Base-by-base conservation (phyloP, 2,329 filamentous ascomycete genomes). In the Pestalotiopsis sp. region DNA sequence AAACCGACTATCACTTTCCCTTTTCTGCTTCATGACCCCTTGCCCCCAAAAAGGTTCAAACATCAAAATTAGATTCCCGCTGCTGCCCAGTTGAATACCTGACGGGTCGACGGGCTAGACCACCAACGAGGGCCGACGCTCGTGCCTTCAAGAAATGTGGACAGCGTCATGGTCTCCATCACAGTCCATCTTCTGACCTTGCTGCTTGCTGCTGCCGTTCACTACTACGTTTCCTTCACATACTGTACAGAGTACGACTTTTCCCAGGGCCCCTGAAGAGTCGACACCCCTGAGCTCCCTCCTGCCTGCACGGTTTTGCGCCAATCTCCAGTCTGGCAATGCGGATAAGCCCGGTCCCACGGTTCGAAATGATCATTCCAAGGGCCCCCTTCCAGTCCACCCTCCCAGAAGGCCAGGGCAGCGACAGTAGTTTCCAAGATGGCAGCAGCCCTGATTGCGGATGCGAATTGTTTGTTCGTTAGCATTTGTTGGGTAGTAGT, bases 1-100 rank as follows among this genome's bases (percentile, higher is more conserved):
- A 23, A 64, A 36, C 31, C 7, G 38, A 64, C 61, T 49, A 64
- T 64, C 61, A 49, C 38, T 64, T 64, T 49, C 61, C 61, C 39
- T 49, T 64, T 64, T 64, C 45, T 25, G 61, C 14, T 12, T 20
- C 31, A 2, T 2, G 31, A 36, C 31, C 20, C 38, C 41, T 39
- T 36, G n/a, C 36, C 38, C 36, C 31, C 31, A 36, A 36, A 36
- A 9, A 36, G 27, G 31, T 36, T 36, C 27, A 62, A 62, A 41
- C 61, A 52, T 36, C 57, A 59, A 59, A 59, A 27, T 59, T 36
- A 31, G 12, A 14, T 36, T 36, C 57, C 27, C 57, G 12, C 61
- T n/a, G 25, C n/a, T 62, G 20, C 31, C 31, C 59, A 20, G 59
- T 36, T 36, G 31, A 36, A 20, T 62, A 39, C 31, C 11, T 12